phyloP scores from a whole-genome alignment of 768 basidiomycete genomes.

The Postia placenta region DNA sequence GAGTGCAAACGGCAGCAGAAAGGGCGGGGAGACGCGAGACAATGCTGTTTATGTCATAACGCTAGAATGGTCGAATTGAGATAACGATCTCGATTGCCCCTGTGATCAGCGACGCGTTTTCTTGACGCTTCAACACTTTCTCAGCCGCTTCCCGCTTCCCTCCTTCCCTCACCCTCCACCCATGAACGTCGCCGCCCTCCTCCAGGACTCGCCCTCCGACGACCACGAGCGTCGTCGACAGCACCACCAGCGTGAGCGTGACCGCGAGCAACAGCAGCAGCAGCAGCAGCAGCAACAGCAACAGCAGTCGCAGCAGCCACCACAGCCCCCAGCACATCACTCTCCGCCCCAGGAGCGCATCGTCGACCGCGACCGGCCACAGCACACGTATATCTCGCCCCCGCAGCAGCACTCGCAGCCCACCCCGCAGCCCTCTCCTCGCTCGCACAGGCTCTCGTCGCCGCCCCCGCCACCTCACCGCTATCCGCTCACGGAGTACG shows the following conservation, averaged over 20 bases:
- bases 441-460: slow-evolving; percentile 12
- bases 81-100: slow-evolving; percentile 27
- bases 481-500: slow-evolving; percentile 8
- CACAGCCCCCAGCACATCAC: slow-evolving; percentile 20
- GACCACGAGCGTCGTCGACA: slow-evolving; percentile 30
- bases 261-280: slow-evolving; percentile 24
- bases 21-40: neutral
- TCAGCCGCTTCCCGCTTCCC: slow-evolving; percentile 17
- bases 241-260: slow-evolving; percentile 17
- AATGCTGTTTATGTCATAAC: slow-evolving; percentile 3
- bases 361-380: slow-evolving; percentile 18
- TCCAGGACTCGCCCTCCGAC: slow-evolving; percentile 67
- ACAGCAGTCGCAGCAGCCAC: slow-evolving; percentile 22
- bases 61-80: slow-evolving; percentile 13
- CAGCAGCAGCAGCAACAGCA: slow-evolving; percentile 22
- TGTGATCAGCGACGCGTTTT: slow-evolving; percentile 26
- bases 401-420: slow-evolving; percentile 13
- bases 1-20: neutral
- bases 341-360: slow-evolving; percentile 19
- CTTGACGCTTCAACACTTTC: slow-evolving; percentile 17
- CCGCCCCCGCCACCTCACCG: slow-evolving; percentile 12
- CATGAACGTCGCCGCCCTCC: slow-evolving; percentile 67
- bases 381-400: slow-evolving; percentile 11
- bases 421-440: slow-evolving; percentile 11
- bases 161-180: slow-evolving; percentile 9